phyloP scores from a whole-genome alignment of 1,284 basidiomycete species.

The Trametes hirsuta region DNA sequence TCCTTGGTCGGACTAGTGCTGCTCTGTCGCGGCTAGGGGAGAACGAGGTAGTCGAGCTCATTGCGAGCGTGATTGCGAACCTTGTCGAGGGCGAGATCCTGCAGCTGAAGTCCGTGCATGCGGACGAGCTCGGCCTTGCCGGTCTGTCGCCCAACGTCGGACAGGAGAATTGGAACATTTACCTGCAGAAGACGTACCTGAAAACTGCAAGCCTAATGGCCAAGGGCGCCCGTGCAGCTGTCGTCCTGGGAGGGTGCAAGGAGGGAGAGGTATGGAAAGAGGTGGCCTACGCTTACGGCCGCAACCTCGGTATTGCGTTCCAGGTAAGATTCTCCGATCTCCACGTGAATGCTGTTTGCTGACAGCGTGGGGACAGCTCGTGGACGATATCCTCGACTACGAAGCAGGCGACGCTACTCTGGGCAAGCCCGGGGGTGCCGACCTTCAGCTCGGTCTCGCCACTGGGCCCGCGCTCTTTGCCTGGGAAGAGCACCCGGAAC shows the following conservation, averaged over 20 bases:
- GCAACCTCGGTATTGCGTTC: slow-evolving; percentile 92
- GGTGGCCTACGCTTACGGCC: slow-evolving; percentile 90
- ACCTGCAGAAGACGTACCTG: slow-evolving; percentile 94
- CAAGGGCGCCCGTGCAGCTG: slow-evolving; percentile 88
- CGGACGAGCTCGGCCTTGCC: slow-evolving; percentile 36
- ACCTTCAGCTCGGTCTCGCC: slow-evolving; percentile 86
- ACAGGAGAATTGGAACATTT: slow-evolving; percentile 78
- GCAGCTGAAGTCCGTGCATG: slow-evolving; percentile 68
- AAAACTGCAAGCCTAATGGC: slow-evolving; percentile 98
- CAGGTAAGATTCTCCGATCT: slow-evolving; percentile 63
- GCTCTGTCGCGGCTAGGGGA: slow-evolving; percentile 88
- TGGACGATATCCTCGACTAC: slow-evolving; percentile 93
- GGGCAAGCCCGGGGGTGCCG: slow-evolving; percentile 88
- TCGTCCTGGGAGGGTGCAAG: slow-evolving; percentile 86
- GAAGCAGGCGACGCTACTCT: slow-evolving; percentile 68
- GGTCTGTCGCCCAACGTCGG: slow-evolving; percentile 33
- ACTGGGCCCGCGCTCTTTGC: slow-evolving; percentile 96
- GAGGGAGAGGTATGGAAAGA: slow-evolving; percentile 89
- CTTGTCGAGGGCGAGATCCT: slow-evolving; percentile 97
- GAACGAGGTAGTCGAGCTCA: slow-evolving; percentile 90
- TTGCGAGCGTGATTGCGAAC: slow-evolving; percentile 92
- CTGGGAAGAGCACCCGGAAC: slow-evolving; percentile 85
- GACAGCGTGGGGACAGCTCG: slow-evolving; percentile 58
- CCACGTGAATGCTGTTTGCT: neutral
- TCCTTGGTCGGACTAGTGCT: slow-evolving; percentile 90